Evolutionary conservation across 805 yeast species (phyloP), one percentile per base, ranked within the genome.

Genomic region (Candida hispaniensis): DNA sequence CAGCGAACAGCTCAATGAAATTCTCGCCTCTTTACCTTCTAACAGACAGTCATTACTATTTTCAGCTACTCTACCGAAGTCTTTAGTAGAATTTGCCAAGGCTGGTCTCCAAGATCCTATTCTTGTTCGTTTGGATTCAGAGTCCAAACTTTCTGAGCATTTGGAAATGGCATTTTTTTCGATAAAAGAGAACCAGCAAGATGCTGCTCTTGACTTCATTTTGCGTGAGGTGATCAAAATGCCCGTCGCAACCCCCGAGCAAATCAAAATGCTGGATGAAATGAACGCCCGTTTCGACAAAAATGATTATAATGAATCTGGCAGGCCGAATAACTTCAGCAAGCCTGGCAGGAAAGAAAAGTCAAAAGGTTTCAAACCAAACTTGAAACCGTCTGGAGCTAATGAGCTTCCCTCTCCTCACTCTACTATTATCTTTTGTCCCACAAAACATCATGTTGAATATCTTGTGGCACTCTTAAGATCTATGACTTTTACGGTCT

Each of bases 391-490:
- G 2, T n/a, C n/a, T n/a, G n/a, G n/a, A n/a, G 94, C 94, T 0
- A 79, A 75, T 48, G 86, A 75, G 40, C 59, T 88, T 41, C 95
- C 96, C 1, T 77, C 93, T 3, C 75, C 75, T 41, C 63, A 71
- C 43, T 82, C 97, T 4, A 91, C 98, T 1, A 85, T 91, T 46
- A 69, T 91, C 2, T 91, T 91, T 49, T 96, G 83, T 6, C 98
- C 97, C 29, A 91, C 99, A 0, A 79, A 85, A 59, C 98, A 91
- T 60, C 98, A 91, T 58, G 98, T 91, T 14, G 99, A 91, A 59
- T 93, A 83, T 53, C 66, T 91, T 33, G 65, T 88, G 4, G 64
- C 63, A 3, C 54, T 91, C 40, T 61, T 91, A 40, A 73, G 69
- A 48, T 73, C 73, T 18, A 74, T 80, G 21, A 96, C 96, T 2